Conservation (phyloP, 257 asterid genomes). For the Solanum phureja region DNA sequence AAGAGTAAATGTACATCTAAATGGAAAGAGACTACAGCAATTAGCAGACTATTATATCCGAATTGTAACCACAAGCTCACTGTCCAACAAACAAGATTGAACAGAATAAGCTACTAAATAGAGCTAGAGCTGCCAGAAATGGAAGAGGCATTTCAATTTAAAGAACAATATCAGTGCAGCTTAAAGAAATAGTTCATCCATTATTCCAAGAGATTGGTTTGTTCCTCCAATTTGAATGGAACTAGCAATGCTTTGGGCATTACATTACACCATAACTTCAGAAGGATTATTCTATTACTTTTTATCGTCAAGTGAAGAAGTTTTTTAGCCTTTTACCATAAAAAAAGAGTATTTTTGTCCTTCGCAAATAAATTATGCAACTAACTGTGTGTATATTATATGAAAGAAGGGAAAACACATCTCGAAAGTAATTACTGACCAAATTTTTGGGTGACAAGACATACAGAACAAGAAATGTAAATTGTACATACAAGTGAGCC, state of each 20-base stretch:
- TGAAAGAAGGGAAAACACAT: no score
- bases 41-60: not conserved
- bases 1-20: not conserved
- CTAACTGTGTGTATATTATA: no score
- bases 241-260: not conserved
- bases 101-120: not conserved
- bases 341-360: no score
- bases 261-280: no score
- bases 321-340: no score
- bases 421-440: no score
- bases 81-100: not conserved
- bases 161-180: not conserved
- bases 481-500: not conserved
- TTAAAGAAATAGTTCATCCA: not conserved
- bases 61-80: not conserved
- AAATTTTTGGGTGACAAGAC: no score
- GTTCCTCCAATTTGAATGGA: not conserved
- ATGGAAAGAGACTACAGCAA: not conserved
- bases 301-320: no score
- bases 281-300: no score
- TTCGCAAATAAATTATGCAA: no score
- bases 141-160: not conserved
- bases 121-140: not conserved
- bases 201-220: not conserved
- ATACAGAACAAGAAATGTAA: no score